Base-by-base conservation (phyloP, 306 rosid genomes). In the Quercus alba region DNA sequence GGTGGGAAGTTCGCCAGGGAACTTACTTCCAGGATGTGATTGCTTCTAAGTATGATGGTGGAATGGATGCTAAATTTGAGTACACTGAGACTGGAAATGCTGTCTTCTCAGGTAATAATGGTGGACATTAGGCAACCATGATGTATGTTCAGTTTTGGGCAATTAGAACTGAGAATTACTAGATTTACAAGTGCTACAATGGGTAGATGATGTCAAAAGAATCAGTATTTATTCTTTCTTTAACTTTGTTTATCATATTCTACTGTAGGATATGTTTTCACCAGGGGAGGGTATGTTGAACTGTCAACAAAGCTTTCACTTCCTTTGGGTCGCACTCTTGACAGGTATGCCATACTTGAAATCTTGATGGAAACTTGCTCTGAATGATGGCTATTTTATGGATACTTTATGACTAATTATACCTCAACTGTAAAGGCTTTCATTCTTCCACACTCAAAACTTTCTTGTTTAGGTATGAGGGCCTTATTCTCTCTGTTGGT, bases 51-150 rank as follows among this genome's bases (percentile, higher is more conserved):
- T 95, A 95, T 82, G 99, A 95, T 81, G 98, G 93, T 58, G 99
- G 99, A 64, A 95, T 95, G 97, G 99, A 95, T 81, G 97, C 98
- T 74, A 93, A 88, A 75, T 89, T 95, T 67, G 98, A 95, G 74
- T 90, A 84, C 88, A 91, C 93, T 49, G 97, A 89, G 82, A 73
- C 85, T 26, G 97, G 91, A 63, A 84, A 86, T 3, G 99, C 96
- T 44, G 87, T 95, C 77, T 95, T 95, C 86, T 90, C 97, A 33
- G 97, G 98, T 92, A 83, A 81, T 41, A 69, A 55, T 56, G 31
- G 38, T 56, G 41, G 59, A 85, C 68, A 52, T 78, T 75, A 35
- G 56, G 74, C 78, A 66, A 86, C 23, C 52, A 19, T 33, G 51
- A 33, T 17, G n/a, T 9, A 33, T 67, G 25, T 67, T 35, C 72